A percentile compares a stretch with the other conserved stretches of the same genome.
These are phyloP conservation scores for Quercus aquifolioides DNA, from an alignment of 306 rosid genomes.

Conservation along the genomic window DNA sequence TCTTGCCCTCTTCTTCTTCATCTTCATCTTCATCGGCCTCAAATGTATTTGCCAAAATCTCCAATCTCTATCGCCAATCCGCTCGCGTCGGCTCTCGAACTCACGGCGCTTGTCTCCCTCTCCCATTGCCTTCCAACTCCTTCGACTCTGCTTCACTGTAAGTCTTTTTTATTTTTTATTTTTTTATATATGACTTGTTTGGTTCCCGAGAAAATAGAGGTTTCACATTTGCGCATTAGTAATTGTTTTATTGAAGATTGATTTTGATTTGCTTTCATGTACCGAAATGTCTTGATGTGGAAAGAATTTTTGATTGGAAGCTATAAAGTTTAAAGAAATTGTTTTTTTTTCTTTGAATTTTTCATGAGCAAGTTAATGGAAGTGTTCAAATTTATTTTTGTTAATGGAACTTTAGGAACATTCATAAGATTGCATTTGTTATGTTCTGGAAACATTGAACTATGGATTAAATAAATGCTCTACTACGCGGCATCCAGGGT, in stretches of 20 bases:
- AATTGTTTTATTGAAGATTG: neutral
- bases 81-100: slow-evolving; percentile 37
- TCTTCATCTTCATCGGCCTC: neutral
- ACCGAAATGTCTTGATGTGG: neutral
- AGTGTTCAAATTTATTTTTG: neutral
- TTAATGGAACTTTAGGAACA: no score
- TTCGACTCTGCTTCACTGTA: slow-evolving; percentile 48
- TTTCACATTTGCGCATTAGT: neutral
- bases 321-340: neutral
- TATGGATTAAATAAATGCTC: slow-evolving; percentile 6
- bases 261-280: neutral
- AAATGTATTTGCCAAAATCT: slow-evolving; percentile 36
- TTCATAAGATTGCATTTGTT: neutral
- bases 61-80: slow-evolving; percentile 27
- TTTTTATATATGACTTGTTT: neutral
- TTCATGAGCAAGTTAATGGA: neutral
- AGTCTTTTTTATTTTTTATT: neutral
- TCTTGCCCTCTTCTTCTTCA: slow-evolving; percentile 28
- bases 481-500: slow-evolving; percentile 32
- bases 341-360: neutral
- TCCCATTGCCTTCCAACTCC: slow-evolving; percentile 51
- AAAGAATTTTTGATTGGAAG: neutral
- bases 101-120: slow-evolving; percentile 60
- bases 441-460: neutral
- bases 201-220: slow-evolving; percentile 1